Conservation (phyloP, 2,329 filamentous ascomycete genomes). For the Ceratocystis papillata region DNA sequence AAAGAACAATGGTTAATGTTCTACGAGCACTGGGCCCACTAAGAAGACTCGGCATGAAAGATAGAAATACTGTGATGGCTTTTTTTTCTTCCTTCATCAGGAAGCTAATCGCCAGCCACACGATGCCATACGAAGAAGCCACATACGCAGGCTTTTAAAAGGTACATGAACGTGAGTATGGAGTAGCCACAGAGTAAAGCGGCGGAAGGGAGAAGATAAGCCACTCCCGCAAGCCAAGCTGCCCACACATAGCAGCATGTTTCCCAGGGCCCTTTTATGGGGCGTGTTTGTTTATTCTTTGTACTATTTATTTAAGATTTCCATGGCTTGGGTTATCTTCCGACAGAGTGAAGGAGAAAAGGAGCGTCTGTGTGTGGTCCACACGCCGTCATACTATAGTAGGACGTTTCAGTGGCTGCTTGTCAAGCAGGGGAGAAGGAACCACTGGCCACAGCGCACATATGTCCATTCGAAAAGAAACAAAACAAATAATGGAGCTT, state of each 20-base stretch:
- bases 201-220: constrained; percentile 8
- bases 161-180: not conserved
- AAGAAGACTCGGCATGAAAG: not conserved
- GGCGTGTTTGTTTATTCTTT: not conserved
- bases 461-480: not conserved
- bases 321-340: not conserved
- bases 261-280: not conserved
- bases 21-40: not conserved
- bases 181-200: not conserved
- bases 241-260: not conserved
- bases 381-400: constrained; percentile 4
- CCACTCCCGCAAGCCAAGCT: constrained; percentile 7
- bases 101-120: no score
- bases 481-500: not conserved
- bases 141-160: not conserved
- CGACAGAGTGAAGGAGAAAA: not conserved
- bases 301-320: constrained; percentile 8
- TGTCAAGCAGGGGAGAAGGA: constrained; percentile 1
- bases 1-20: not conserved
- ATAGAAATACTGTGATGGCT: no score
- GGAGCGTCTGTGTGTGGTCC: constrained; percentile 9
- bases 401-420: constrained; percentile 12
- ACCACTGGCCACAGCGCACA: not conserved
- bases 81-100: no score
- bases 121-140: not conserved